Conservation (phyloP, 495 filamentous ascomycete genomes). For the Penicillium paradoxum region DNA sequence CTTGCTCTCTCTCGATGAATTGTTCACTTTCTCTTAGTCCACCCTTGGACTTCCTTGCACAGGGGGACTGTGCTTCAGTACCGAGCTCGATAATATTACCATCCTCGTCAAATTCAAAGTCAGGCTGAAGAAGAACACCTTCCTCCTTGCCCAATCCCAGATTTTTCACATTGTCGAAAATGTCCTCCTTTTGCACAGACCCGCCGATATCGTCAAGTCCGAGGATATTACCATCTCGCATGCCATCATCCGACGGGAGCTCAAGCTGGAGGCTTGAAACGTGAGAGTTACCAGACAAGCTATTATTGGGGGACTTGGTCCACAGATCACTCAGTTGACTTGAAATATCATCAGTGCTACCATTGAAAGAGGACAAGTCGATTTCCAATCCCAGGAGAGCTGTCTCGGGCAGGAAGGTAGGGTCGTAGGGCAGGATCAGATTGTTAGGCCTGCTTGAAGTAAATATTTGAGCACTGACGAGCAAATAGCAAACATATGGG, state of each 20-base stretch:
- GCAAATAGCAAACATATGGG: background rate
- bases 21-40: background rate
- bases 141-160: slow-evolving; percentile 39
- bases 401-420: slow-evolving; percentile 73
- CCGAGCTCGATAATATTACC: slow-evolving; percentile 51
- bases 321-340: slow-evolving; percentile 21
- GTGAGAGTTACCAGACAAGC: slow-evolving; percentile 26
- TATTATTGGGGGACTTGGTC: slow-evolving; percentile 27
- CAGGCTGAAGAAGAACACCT: slow-evolving; percentile 53
- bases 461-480: background rate
- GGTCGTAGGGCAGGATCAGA: slow-evolving; percentile 77
- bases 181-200: slow-evolving; percentile 22
- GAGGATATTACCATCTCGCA: slow-evolving; percentile 17
- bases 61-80: slow-evolving; percentile 9
- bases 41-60: slow-evolving; percentile 4
- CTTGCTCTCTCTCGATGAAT: background rate
- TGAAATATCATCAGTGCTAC: slow-evolving; percentile 3
- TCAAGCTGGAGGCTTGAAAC: slow-evolving; percentile 28
- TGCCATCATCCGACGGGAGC: slow-evolving; percentile 26
- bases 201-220: slow-evolving; percentile 17
- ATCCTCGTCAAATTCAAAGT: slow-evolving; percentile 61
- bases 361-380: slow-evolving; percentile 37
- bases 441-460: slow-evolving; percentile 61
- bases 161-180: slow-evolving; percentile 13
- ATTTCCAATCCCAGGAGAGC: slow-evolving; percentile 53